phyloP scores from a whole-genome alignment of 2,329 filamentous ascomycete species.

The Cladophialophora psammophila region DNA sequence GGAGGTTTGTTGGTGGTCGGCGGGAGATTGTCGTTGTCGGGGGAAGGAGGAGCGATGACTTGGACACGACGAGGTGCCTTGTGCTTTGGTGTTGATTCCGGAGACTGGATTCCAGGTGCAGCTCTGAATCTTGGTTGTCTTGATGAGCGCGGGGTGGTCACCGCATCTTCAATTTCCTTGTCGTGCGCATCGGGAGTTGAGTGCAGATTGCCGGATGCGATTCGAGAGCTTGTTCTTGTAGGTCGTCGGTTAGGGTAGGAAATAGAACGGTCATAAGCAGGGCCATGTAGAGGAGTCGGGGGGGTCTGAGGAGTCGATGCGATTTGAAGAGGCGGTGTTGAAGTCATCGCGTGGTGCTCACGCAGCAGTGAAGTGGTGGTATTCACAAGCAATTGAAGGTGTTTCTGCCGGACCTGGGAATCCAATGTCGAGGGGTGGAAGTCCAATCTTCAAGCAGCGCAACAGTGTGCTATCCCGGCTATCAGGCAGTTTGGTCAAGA shows the following conservation, averaged over 20 bases:
- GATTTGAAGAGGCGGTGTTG: slow-evolving; percentile 53
- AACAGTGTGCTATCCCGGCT: background rate
- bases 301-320: slow-evolving; percentile 45
- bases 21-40: slow-evolving; percentile 36
- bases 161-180: slow-evolving; percentile 6
- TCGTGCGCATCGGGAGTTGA: slow-evolving; percentile 30
- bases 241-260: slow-evolving; percentile 15
- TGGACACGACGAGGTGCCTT: slow-evolving; percentile 35
- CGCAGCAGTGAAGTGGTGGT: slow-evolving; percentile 22
- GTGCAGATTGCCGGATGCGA: slow-evolving; percentile 24
- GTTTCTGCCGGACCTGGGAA: slow-evolving; percentile 6
- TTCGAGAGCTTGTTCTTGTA: slow-evolving; percentile 29
- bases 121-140: slow-evolving; percentile 18
- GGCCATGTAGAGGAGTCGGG: slow-evolving; percentile 55
- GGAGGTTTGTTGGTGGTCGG: slow-evolving; percentile 15
- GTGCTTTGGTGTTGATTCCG: slow-evolving; percentile 37
- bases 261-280: slow-evolving; percentile 49
- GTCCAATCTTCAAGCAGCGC: background rate
- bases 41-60: slow-evolving; percentile 37
- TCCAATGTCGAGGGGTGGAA: background rate
- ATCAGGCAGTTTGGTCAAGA: background rate
- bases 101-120: slow-evolving; percentile 31
- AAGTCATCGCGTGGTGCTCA: slow-evolving; percentile 47
- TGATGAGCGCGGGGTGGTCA: slow-evolving; percentile 32
- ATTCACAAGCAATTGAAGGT: slow-evolving; percentile 5